Evolutionary conservation across 129 eudicot species (phyloP), one percentile per base, ranked within the genome.

Genomic region (Logfia minima): DNA sequence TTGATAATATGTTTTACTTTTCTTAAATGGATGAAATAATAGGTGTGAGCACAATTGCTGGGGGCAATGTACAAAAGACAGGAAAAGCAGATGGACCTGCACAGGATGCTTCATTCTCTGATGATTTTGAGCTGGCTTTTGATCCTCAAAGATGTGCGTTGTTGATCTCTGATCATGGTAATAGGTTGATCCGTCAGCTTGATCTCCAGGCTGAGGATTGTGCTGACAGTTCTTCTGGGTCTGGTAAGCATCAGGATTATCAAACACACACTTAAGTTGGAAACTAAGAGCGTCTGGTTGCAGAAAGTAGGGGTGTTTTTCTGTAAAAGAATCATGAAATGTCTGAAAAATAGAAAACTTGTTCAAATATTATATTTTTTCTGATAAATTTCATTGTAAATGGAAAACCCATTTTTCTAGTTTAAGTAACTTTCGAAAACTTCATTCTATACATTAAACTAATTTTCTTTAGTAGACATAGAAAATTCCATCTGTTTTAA

Each of bases 31-130:
- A 67, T 37, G 51, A 35, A 24, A 51, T 69, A 22, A 4, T 68
- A 93, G 98, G 96, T 14, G 98, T 90, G 58, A 90, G 97, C 19
- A 93, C 98, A 61, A 93, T 93, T 71, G 97, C 97, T 73, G 98
- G 98, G 26, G 97, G 96, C 35, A 81, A 79, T 71, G 74, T 87
- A 34, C 80, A 83, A 80, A 84, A 75, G 62, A n/a, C 90, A 29
- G 97, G 98, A 70, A 87, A 79, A 39, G 68, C 75, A 4, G 97
- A 93, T 83, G 98, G 97, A 65, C 93, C 92, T 66, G 93, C 87
- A 71, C 87, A 80, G 52, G 83, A 93, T 75, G 96, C 98, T 68
- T 80, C 98, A 61, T 93, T 93, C 68, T 93, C 97, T 19, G 73
- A 81, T 79, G 90, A 87, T 79, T 85, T 80, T 81, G 96, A 87